Conservation (phyloP, 116 monocot species). For the Iris pallida region DNA sequence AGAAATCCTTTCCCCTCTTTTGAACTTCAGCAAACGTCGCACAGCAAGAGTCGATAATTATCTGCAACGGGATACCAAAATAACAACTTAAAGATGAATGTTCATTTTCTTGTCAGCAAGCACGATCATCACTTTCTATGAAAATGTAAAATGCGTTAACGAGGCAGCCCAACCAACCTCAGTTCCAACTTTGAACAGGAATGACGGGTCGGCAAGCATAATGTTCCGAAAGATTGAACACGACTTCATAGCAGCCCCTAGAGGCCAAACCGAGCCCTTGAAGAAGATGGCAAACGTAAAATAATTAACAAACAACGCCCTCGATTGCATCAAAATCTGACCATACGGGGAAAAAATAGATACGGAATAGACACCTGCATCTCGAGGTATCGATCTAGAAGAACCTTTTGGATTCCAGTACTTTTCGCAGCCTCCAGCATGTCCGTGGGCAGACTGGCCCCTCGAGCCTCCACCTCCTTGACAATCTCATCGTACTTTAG, state of each 20-base stretch:
- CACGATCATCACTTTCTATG: too few species aligned
- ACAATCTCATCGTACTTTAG: constrained; percentile 65
- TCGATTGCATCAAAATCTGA: not conserved
- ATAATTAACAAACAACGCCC: not conserved
- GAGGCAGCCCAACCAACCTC: constrained; percentile 48
- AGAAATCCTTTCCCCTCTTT: constrained; percentile 96
- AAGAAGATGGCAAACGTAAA: not conserved
- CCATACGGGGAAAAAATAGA: not conserved
- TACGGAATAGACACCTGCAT: constrained; percentile 55
- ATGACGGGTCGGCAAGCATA: constrained; percentile 88
- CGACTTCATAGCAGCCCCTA: constrained; percentile 52
- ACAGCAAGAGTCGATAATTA: constrained; percentile 90
- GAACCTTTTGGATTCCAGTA: constrained; percentile 54
- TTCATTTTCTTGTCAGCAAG: too few species aligned
- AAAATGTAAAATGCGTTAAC: too few species aligned
- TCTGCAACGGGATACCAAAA: constrained; percentile 28
- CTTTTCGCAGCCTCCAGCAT: constrained; percentile 81
- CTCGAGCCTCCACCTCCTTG: constrained; percentile 46
- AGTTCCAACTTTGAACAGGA: constrained; percentile 92
- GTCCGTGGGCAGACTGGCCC: constrained; percentile 59
- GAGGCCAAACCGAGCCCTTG: constrained; percentile 63
- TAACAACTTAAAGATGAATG: not conserved
- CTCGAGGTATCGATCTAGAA: constrained; percentile 69
- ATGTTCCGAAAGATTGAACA: constrained; percentile 61
- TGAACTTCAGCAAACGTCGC: constrained; percentile 92